Evolutionary conservation across 148 eudicot species (phyloP).

Genomic region (Silene latifolia): DNA sequence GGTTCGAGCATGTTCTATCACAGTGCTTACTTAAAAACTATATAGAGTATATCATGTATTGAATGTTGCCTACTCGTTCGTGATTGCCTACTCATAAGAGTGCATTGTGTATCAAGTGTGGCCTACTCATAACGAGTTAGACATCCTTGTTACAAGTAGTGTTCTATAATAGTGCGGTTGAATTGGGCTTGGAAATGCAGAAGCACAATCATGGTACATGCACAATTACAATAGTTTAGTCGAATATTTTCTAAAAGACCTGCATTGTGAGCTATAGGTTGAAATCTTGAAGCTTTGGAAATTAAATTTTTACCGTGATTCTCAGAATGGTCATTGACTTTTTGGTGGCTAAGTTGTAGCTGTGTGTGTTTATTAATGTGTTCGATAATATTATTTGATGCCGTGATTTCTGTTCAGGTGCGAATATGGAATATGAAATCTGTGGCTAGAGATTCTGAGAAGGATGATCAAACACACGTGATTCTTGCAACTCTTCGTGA

Average conservation of each 20-base stretch:
- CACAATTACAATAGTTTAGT: neutral
- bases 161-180: neutral
- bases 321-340: no score
- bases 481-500: constrained; percentile 94
- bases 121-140: no score
- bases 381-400: neutral
- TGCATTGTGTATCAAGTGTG: no score
- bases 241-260: neutral
- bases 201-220: neutral
- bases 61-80: no score
- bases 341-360: neutral
- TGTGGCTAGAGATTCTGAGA: constrained; percentile 49
- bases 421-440: constrained; percentile 90
- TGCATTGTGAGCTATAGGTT: neutral
- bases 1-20: no score
- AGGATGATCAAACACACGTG: constrained; percentile 55
- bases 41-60: no score
- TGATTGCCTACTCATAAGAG: no score
- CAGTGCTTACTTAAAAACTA: neutral
- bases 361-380: neutral
- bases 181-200: neutral
- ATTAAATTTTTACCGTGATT: no score
- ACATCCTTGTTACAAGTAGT: neutral
- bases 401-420: constrained; percentile 48
- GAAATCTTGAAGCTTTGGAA: no score